These are phyloP conservation scores for Rhodotorula sp. DNA, from an alignment of 1,284 basidiomycete species.

Conservation along the genomic window DNA sequence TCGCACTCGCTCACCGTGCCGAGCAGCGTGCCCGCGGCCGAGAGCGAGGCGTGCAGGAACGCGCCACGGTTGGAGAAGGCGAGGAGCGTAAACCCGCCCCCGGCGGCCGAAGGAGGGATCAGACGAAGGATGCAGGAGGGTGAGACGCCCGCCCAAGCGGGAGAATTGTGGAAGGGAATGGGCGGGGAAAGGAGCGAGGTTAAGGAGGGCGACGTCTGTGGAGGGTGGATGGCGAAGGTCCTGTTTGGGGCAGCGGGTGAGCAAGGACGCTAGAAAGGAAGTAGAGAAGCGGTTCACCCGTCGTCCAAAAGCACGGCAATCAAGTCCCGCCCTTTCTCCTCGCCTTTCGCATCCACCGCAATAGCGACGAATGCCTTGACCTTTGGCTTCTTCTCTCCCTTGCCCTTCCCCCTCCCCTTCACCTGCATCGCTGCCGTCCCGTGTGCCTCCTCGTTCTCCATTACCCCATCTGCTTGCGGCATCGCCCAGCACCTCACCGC, in stretches of 20 bases:
- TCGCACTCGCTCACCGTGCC: not conserved
- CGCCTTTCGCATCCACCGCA: not conserved
- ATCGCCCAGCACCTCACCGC: conserved; percentile 16
- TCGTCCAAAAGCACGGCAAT: not conserved
- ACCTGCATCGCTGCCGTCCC: too few relatives aligned
- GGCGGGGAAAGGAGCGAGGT: not conserved
- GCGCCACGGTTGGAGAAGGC: conserved; percentile 18
- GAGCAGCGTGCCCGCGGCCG: too few relatives aligned
- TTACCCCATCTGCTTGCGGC: not conserved
- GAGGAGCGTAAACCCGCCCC: not conserved
- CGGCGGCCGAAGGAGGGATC: not conserved
- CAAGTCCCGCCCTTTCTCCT: not conserved
- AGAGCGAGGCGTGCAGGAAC: not conserved
- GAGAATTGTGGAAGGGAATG: not conserved
- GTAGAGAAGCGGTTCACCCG: not conserved
- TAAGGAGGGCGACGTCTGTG: not conserved
- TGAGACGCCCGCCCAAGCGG: not conserved
- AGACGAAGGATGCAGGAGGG: not conserved
- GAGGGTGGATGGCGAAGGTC: not conserved
- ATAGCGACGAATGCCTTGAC: conserved; percentile 17
- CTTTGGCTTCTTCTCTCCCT: not conserved
- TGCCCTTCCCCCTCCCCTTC: not conserved
- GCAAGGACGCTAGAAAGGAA: not conserved
- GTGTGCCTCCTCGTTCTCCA: too few relatives aligned
- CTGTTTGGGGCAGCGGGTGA: not conserved